A percentile compares a stretch with the other conserved stretches of the same genome.
phyloP scores from a whole-genome alignment of 352 stramenopile species.

The Thraustochytrium sp. region DNA sequence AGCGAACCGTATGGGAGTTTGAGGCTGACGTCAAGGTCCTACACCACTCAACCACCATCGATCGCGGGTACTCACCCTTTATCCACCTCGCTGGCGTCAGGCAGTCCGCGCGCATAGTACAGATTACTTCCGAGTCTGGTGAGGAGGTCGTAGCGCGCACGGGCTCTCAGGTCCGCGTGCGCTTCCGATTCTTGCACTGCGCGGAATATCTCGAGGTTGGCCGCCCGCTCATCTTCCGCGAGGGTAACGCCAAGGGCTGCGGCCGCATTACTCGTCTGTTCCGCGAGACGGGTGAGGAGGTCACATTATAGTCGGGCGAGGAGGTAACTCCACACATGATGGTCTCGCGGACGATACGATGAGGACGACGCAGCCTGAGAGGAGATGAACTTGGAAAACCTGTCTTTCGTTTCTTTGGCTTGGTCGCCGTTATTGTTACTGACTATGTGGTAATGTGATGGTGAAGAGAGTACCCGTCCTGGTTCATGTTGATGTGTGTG shows the following conservation, averaged over 20 bases:
- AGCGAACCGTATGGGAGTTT: slow-evolving; percentile 60
- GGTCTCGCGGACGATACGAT: too few relatives aligned
- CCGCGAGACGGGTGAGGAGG: slow-evolving; percentile 5
- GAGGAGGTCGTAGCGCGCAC: slow-evolving; percentile 74
- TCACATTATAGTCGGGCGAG: too few relatives aligned
- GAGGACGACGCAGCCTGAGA: too few relatives aligned
- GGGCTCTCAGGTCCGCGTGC: slow-evolving; percentile 74
- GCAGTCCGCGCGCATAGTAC: slow-evolving; percentile 78
- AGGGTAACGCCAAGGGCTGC: slow-evolving; percentile 61
- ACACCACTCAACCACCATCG: slow-evolving; percentile 89
- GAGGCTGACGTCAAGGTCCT: slow-evolving; percentile 85
- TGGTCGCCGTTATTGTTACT: too few relatives aligned
- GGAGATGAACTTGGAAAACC: too few relatives aligned
- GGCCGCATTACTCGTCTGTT: slow-evolving; percentile 38
- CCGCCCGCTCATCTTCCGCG: slow-evolving; percentile 92
- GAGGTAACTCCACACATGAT: too few relatives aligned
- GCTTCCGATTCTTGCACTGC: slow-evolving; percentile 80
- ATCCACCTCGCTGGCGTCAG: slow-evolving; percentile 84
- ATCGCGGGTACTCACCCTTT: slow-evolving; percentile 85
- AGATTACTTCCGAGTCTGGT: slow-evolving; percentile 57
- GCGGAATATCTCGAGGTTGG: slow-evolving; percentile 91
- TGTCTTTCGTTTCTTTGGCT: too few relatives aligned
- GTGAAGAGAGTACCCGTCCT: too few relatives aligned
- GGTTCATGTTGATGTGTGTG: too few relatives aligned
- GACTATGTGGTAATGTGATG: too few relatives aligned